A percentile compares a stretch with the other conserved stretches of the same genome.
These are phyloP conservation scores for Laguncularia racemosa DNA, from an alignment of 345 rosid species.

Conservation along the genomic window DNA sequence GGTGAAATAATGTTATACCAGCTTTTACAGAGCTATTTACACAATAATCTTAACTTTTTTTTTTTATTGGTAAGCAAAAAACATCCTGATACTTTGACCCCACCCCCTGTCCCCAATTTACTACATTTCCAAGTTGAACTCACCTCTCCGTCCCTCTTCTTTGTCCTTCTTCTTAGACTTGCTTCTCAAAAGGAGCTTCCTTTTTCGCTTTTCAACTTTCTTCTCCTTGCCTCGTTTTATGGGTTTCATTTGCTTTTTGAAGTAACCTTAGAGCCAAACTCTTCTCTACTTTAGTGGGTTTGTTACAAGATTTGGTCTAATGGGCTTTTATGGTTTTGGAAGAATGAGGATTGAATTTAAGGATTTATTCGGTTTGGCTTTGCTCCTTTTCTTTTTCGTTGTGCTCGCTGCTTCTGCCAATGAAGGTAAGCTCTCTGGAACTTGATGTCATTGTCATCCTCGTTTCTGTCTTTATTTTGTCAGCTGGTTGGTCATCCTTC, in stretches of 20 bases:
- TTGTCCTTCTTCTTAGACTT: too few relatives aligned
- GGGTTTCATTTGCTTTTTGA: slow-evolving; percentile 2
- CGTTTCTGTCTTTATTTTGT: background rate
- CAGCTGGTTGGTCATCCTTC: background rate
- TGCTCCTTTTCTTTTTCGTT: slow-evolving; percentile 20
- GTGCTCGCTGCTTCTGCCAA: slow-evolving; percentile 27
- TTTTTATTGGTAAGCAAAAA: too few relatives aligned
- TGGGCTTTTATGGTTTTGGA: slow-evolving; percentile 21
- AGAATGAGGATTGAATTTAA: slow-evolving; percentile 7
- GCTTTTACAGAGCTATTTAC: too few relatives aligned
- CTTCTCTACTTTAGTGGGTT: too few relatives aligned
- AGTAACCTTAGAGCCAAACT: too few relatives aligned
- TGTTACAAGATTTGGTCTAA: too few relatives aligned
- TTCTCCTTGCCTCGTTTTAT: slow-evolving; percentile 6
- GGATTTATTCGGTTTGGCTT: slow-evolving; percentile 27
- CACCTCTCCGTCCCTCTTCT: too few relatives aligned
- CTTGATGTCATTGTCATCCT: background rate
- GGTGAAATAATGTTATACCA: too few relatives aligned
- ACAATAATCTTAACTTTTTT: too few relatives aligned
- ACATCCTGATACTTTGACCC: too few relatives aligned
- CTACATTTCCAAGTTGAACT: too few relatives aligned
- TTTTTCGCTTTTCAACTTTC: slow-evolving; percentile 8
- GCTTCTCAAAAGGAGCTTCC: slow-evolving; percentile 20
- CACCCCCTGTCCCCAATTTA: too few relatives aligned
- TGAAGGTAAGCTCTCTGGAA: slow-evolving; percentile 23